Evolutionary conservation across 306 rosid genomes (phyloP).

Genomic region (Cyamopsis tetragonoloba): DNA sequence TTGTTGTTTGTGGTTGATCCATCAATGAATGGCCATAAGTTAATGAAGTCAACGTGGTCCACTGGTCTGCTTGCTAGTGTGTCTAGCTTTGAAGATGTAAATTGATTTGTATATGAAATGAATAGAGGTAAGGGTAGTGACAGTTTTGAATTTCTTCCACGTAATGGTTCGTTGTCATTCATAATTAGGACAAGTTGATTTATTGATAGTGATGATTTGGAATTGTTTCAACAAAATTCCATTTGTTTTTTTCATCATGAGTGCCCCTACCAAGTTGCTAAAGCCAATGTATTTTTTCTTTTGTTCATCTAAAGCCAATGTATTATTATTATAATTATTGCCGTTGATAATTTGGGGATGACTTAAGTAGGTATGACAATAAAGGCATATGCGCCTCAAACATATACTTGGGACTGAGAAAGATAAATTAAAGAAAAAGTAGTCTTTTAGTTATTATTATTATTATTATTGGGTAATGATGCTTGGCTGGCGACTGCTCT

Average conservation of each 20-base stretch:
- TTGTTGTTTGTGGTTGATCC: constrained; percentile 27
- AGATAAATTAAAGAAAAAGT: constrained; percentile 17
- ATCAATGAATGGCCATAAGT: constrained; percentile 20
- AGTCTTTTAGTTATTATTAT: neutral
- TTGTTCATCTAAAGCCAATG: no score
- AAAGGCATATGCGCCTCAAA: constrained; percentile 26
- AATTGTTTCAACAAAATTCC: neutral
- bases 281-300: constrained; percentile 12
- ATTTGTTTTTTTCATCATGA: neutral
- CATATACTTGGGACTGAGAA: constrained; percentile 22
- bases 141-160: constrained; percentile 23
- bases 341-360: constrained; percentile 12
- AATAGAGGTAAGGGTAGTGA: constrained; percentile 25
- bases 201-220: constrained; percentile 30
- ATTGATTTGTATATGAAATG: constrained; percentile 63
- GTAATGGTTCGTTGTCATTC: constrained; percentile 4
- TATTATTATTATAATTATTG: neutral
- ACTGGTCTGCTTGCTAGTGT: constrained; percentile 19
- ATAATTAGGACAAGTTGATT: constrained; percentile 13
- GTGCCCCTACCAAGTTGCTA: constrained; percentile 22
- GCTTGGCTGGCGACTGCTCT: neutral
- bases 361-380: constrained; percentile 19
- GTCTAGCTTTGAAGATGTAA: constrained; percentile 43
- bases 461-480: neutral
- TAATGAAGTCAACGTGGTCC: constrained; percentile 14